Evolutionary conservation across 768 basidiomycete species (phyloP).

Genomic region (Fistulinella prunicolor): DNA sequence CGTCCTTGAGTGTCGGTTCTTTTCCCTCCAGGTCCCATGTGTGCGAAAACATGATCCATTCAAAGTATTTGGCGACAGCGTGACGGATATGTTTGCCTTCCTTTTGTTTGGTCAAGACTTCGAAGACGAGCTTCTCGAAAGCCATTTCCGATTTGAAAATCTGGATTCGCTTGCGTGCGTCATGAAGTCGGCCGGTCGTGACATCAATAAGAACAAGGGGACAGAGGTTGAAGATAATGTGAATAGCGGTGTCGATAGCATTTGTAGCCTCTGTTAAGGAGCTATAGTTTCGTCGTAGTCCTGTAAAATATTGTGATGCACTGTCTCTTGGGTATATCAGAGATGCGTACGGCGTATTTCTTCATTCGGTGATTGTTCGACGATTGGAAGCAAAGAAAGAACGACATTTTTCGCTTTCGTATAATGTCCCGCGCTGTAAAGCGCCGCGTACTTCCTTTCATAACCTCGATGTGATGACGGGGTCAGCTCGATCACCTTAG

Average conservation of each 20-base stretch:
- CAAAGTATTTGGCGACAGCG: background rate
- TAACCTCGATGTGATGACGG: background rate
- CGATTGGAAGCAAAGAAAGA: background rate
- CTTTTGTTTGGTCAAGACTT: background rate
- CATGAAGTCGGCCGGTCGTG: background rate
- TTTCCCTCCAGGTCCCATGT: conserved; percentile 3
- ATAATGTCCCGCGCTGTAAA: background rate
- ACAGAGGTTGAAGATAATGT: background rate
- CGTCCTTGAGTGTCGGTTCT: background rate
- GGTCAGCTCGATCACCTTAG: background rate
- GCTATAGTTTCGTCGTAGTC: background rate
- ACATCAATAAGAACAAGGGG: background rate
- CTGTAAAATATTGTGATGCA: background rate
- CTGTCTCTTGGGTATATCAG: background rate
- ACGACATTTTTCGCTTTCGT: background rate
- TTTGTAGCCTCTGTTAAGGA: background rate
- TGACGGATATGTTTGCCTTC: background rate
- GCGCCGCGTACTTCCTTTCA: background rate
- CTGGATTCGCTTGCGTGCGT: background rate
- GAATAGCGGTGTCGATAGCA: background rate
- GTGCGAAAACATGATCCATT: conserved; percentile 1
- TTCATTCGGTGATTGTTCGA: conserved; percentile 2
- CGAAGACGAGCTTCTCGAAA: background rate
- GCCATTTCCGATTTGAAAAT: background rate
- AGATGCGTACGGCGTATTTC: background rate